Percentiles rank a stretch among this genome's conserved stretches.
phyloP scores from a whole-genome alignment of 352 stramenopile species.

The Globisporangium paddicum region DNA sequence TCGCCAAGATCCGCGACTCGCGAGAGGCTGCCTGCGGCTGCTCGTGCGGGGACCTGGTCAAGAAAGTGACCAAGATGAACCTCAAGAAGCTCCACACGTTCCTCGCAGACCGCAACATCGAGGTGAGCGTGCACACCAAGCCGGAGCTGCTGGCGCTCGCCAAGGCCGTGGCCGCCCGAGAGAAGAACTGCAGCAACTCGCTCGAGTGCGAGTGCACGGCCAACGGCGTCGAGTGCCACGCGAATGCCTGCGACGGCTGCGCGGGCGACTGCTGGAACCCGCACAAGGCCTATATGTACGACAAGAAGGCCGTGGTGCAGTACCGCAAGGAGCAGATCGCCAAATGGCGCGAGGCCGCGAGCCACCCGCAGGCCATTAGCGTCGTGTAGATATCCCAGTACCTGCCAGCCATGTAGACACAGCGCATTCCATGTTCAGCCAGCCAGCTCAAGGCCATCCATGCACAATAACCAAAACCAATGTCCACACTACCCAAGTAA shows the following conservation, averaged over 20 bases:
- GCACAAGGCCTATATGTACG: conserved; percentile 69
- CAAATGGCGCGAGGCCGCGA: conserved; percentile 34
- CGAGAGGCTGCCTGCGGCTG: conserved; percentile 70
- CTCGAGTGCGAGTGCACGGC: conserved; percentile 67
- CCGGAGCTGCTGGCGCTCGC: conserved; percentile 60
- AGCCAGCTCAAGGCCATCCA: too few relatives aligned
- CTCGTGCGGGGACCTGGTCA: conserved; percentile 76
- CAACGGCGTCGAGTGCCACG: conserved; percentile 73
- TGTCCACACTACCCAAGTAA: not conserved
- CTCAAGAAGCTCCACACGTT: conserved; percentile 74
- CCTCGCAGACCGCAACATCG: conserved; percentile 49
- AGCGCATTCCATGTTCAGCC: not conserved
- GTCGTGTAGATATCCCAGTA: conserved; percentile 24
- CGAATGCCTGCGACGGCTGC: conserved; percentile 71
- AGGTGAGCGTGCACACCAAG: conserved; percentile 44
- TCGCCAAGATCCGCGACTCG: conserved; percentile 76
- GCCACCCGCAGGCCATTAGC: conserved; percentile 20
- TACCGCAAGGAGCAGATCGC: conserved; percentile 72
- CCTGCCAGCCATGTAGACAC: not conserved
- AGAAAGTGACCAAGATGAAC: conserved; percentile 84
- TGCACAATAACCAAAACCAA: not conserved
- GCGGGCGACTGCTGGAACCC: conserved; percentile 70
- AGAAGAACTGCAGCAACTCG: conserved; percentile 73
- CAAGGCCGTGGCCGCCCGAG: conserved; percentile 49
- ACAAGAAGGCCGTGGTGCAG: conserved; percentile 52